Conservation (phyloP, 75 land plant genomes). For the Ceratopteris richardii region DNA sequence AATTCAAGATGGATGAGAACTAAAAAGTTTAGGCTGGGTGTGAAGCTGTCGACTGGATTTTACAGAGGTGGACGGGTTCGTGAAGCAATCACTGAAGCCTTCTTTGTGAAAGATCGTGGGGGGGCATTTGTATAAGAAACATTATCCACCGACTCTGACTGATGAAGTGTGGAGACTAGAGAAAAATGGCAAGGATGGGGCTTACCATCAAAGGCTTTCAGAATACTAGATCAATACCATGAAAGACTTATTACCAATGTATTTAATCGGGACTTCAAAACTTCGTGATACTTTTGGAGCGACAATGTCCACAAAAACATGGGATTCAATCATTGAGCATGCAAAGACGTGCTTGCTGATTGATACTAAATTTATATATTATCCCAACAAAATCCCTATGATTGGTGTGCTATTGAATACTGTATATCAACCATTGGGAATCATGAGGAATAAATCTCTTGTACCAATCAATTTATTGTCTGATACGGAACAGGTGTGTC, state of each 20-base stretch:
- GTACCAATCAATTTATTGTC: not conserved
- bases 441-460: not conserved
- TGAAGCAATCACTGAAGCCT: conserved; percentile 52
- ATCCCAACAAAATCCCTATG: not conserved
- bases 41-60: conserved; percentile 13
- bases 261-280: conserved; percentile 20
- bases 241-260: conserved; percentile 47
- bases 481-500: not conserved
- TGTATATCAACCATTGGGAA: conserved; percentile 1
- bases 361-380: not conserved
- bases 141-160: too few relatives aligned
- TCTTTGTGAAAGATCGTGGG: conserved; percentile 61
- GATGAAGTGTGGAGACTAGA: too few relatives aligned
- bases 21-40: conserved; percentile 54
- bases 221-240: conserved; percentile 28
- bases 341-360: conserved; percentile 3
- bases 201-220: conserved; percentile 39
- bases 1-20: conserved; percentile 70
- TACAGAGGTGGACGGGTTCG: conserved; percentile 21
- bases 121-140: too few relatives aligned
- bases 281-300: conserved; percentile 47
- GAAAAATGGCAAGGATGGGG: conserved; percentile 70
- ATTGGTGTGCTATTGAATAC: not conserved
- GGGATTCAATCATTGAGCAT: conserved; percentile 7
- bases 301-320: too few relatives aligned